phyloP scores from a whole-genome alignment of 2,329 filamentous ascomycete genomes.

The Botrytis cinerea region DNA sequence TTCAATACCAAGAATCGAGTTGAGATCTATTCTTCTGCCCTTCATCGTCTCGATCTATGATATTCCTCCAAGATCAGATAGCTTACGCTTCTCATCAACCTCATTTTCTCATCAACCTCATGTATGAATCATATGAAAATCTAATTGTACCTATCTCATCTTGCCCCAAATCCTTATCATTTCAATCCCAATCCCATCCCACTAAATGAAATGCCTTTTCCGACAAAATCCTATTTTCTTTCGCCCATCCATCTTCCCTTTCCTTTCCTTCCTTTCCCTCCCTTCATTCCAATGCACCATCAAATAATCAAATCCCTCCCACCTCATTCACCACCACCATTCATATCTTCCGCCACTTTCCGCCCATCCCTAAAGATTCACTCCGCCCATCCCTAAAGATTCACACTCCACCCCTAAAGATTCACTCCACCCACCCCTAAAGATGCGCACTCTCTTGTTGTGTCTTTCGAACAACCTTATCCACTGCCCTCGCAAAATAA shows the following conservation, averaged over 20 bases:
- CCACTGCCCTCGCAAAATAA: conserved; percentile 87
- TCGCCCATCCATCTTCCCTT: background rate
- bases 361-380: too few species aligned
- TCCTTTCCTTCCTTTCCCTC: background rate
- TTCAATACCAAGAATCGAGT: background rate
- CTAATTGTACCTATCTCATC: background rate
- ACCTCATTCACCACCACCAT: too few species aligned
- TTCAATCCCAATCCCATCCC: background rate
- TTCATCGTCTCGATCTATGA: background rate
- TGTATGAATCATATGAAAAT: background rate
- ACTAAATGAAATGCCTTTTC: background rate
- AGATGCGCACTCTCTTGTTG: conserved; percentile 25
- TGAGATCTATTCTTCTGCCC: background rate
- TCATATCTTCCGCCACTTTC: too few species aligned
- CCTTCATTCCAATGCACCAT: too few species aligned
- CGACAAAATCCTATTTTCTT: background rate
- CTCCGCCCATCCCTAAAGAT: conserved; percentile 1
- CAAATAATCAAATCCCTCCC: too few species aligned
- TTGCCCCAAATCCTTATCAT: background rate
- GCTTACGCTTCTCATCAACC: background rate
- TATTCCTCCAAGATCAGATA: background rate
- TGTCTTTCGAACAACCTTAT: conserved; percentile 67
- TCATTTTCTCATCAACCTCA: background rate
- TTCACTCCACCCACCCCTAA: background rate
- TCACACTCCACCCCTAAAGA: background rate